Percentiles rank a stretch among this genome's conserved stretches.
Evolutionary conservation across 768 basidiomycete genomes (phyloP).

Genomic region (Tephrocybe sp.): DNA sequence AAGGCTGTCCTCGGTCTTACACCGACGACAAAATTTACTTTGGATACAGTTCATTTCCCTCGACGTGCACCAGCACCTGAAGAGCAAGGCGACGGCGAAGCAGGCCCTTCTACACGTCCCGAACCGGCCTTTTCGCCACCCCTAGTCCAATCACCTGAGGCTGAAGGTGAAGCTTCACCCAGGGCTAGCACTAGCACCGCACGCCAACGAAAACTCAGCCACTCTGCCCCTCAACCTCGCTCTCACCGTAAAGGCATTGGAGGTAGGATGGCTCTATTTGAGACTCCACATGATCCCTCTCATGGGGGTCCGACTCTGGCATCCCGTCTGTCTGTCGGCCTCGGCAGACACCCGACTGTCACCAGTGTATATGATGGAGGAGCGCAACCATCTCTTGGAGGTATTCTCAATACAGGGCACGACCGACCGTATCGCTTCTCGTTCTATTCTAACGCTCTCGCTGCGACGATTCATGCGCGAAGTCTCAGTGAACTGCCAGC

Average conservation of each 20-base stretch:
- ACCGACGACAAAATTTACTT: slow-evolving; percentile 39
- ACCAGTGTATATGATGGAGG: slow-evolving; percentile 1
- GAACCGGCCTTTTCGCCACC: not conserved
- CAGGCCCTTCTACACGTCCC: slow-evolving; percentile 10
- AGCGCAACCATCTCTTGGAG: slow-evolving; percentile 11
- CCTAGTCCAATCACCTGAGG: not conserved
- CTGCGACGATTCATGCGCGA: slow-evolving; percentile 92
- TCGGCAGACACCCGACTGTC: slow-evolving; percentile 19
- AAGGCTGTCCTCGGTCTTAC: slow-evolving; percentile 63
- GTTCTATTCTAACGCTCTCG: slow-evolving; percentile 92
- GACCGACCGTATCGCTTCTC: slow-evolving; percentile 97
- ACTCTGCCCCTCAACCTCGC: slow-evolving; percentile 71
- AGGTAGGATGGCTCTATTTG: slow-evolving; percentile 92
- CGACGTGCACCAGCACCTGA: not conserved
- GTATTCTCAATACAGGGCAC: slow-evolving; percentile 53
- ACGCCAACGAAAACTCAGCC: slow-evolving; percentile 85
- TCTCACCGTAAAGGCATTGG: slow-evolving; percentile 54
- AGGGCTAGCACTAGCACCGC: slow-evolving; percentile 7
- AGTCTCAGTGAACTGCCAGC: slow-evolving; percentile 91
- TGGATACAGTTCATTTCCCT: slow-evolving; percentile 22
- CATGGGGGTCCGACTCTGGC: slow-evolving; percentile 2
- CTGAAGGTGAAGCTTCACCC: slow-evolving; percentile 8
- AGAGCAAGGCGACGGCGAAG: slow-evolving; percentile 5
- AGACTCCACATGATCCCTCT: slow-evolving; percentile 45
- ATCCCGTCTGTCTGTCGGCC: slow-evolving; percentile 20